Base-by-base conservation (phyloP, 176 grass and related monocot species). In the Musa troglodytarum region DNA sequence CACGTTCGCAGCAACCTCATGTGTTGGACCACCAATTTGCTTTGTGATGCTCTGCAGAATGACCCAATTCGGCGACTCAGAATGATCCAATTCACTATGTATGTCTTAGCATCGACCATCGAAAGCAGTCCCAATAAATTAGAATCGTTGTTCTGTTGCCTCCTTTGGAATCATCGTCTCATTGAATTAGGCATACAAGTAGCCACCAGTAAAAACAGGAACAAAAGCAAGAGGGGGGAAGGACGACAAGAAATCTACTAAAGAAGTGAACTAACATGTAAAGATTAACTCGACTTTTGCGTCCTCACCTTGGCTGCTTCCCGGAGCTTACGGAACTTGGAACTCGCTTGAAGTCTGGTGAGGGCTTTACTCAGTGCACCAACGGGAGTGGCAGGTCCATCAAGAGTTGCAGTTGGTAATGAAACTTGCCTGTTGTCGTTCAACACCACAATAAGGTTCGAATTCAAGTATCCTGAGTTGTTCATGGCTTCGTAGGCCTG, bases 361-460 rank as follows among this genome's bases (percentile, higher is more conserved):
- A 96, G 92, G 20, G 92, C 87, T 23, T 92, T 92, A 81, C 89
- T 96, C 5, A 96, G 85, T 3, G 89, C 89, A 2, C 92, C 92
- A 16, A 96, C 92, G 11, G 92, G 92, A 65, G 58, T 83, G 9
- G 92, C 25, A 0, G 92, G 89, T 0, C 92, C 92, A 49, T 96
- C 92, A 4, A 96, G 78, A 8, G 92, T 96, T 0, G 92, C 92
- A 0, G 92, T 96, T 0, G 92, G 92, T 1, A 96, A 81, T 3
- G 92, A 96, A 56, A 96, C 34, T 43, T 43, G 34, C 34, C 3
- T 43, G 34, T 43, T 43, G 34, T 43, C 34, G 6, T 43, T 43
- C 9, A 96, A 84, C 0, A 96, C 83, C 15, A 96, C 82, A 49
- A 96, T 96, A 82, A 96, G 84, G 76, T 96, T 96, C 14, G 92